Conservation (phyloP, 805 yeast species). For the Kodamaea fukazawae region DNA sequence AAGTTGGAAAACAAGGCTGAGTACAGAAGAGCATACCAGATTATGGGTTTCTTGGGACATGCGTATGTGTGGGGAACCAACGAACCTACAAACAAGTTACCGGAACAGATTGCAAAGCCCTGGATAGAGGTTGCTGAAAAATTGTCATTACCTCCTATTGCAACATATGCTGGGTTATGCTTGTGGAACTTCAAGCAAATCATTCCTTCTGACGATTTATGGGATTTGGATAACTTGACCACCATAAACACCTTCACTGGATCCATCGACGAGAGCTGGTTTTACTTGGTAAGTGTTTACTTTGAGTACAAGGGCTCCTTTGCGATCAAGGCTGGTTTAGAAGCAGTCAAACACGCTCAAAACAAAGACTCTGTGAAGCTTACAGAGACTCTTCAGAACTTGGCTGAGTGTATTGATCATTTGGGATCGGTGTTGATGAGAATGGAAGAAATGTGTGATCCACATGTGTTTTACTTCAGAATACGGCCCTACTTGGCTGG, state of each 20-base stretch:
- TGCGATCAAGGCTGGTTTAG: conserved; percentile 63
- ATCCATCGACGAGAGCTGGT: conserved; percentile 89
- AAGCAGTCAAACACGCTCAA: conserved; percentile 58
- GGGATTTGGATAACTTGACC: conserved; percentile 67
- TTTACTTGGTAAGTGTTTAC: conserved; percentile 81
- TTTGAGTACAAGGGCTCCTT: conserved; percentile 82
- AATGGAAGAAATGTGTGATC: conserved; percentile 94
- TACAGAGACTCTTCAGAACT: conserved; percentile 47
- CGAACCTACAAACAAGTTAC: conserved; percentile 59
- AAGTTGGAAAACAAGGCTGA: conserved; percentile 47
- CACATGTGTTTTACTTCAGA: conserved; percentile 83
- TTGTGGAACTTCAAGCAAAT: conserved; percentile 83
- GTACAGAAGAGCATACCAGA: conserved; percentile 75
- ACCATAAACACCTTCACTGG: conserved; percentile 87
- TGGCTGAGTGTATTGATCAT: conserved; percentile 74
- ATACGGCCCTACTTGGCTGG: conserved; percentile 91
- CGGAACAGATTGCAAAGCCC: conserved; percentile 69
- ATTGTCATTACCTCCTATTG: conserved; percentile 78
- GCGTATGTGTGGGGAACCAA: conserved; percentile 88
- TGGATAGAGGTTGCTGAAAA: conserved; percentile 54
- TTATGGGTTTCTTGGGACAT: conserved; percentile 77
- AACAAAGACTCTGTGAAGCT: conserved; percentile 42
- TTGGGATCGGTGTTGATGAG: conserved; percentile 70
- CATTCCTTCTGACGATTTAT: conserved; percentile 41
- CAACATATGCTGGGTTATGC: conserved; percentile 83